Evolutionary conservation across 1,284 basidiomycete species (phyloP).

Genomic region (Cutaneotrichosporon sp.): DNA sequence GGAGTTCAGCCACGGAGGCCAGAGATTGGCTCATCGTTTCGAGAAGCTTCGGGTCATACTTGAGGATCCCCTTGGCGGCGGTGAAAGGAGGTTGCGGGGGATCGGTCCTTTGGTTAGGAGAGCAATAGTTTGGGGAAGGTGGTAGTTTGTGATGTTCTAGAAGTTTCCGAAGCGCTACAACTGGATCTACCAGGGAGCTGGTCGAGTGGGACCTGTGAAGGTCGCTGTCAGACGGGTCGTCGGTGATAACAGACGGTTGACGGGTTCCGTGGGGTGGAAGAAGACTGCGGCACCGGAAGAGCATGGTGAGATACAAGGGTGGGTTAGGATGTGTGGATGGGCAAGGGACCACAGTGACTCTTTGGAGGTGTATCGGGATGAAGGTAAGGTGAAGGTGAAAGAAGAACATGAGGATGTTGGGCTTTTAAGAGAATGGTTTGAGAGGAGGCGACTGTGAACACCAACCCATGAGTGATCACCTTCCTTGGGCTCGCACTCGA

Average conservation of each 20-base stretch:
- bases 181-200: not conserved
- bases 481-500: not conserved
- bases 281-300: too few relatives aligned
- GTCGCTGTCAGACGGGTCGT: too few relatives aligned
- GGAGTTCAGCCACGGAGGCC: not conserved
- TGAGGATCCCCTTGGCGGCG: not conserved
- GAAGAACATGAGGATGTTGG: not conserved
- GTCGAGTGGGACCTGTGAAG: too few relatives aligned
- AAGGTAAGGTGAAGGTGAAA: not conserved
- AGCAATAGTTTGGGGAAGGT: not conserved
- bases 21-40: not conserved
- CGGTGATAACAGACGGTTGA: too few relatives aligned
- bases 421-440: not conserved
- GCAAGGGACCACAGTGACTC: not conserved
- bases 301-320: not conserved
- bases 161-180: not conserved
- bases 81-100: not conserved
- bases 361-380: not conserved
- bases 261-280: too few relatives aligned
- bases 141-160: not conserved
- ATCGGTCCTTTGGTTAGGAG: not conserved
- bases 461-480: not conserved
- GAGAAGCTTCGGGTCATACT: not conserved
- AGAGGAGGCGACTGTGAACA: too few relatives aligned
- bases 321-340: not conserved